Base-by-base conservation (phyloP, 495 filamentous ascomycete genomes). In the Aspergillus incahuasiensis region DNA sequence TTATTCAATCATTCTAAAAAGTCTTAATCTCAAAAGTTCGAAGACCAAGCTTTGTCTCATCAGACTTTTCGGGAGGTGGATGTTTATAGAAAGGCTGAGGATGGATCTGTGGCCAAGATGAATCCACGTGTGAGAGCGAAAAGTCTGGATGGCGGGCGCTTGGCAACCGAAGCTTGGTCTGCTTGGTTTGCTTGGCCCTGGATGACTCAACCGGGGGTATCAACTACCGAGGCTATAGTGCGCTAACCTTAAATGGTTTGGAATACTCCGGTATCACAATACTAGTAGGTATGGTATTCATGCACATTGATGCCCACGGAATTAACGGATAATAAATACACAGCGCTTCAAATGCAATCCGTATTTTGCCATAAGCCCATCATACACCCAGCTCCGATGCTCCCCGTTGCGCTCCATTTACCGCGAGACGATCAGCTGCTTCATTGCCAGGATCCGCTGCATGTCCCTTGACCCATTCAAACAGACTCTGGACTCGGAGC, bases 401-500 rank as follows among this genome's bases (percentile, higher is more conserved):
- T 12, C 73, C 76, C 38, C 61, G 67, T 32, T 71, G 73, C 18
- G 80, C 80, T 22, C 77, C 80, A 53, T 74, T 70, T 20, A 91
- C 86, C 6, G 94, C 94, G 54, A 98, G 74, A 39, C 65, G 68
- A 72, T 98, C 94, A 11, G 94, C 91, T 5, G 83, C 86, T 47
- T 82, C 77, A 60, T 96, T 96, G 6, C 91, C 91, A 6, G 66
- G 65, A 52, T 88, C 74, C 12, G 74, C 72, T 16, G 69, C 75
- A 64, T 96, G 91, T 0, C 90, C 92, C 68, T 92, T 96, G 22
- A 97, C 79, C 92, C 91, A 96, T 63, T 84, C 79, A 57, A 96
- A 95, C 38, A 79, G 64, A 0, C 88, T 92, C 60, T 78, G 69
- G 5, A 79, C 83, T 6, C 81, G 81, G 12, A 78, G 68, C 41